Base-by-base conservation (phyloP, 2,329 filamentous ascomycete genomes). In the Calycina herbarum region DNA sequence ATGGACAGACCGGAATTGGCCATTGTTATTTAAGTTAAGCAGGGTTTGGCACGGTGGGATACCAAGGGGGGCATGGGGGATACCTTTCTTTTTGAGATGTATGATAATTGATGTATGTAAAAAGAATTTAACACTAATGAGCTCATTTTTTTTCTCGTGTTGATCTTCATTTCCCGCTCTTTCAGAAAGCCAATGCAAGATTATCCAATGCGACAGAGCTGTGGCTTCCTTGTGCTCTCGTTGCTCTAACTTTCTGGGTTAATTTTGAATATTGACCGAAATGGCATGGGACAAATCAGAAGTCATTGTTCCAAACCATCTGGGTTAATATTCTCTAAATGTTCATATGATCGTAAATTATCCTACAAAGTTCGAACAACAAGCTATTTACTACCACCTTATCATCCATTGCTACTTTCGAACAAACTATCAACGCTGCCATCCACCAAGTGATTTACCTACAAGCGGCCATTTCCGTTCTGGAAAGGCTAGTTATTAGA, bases 1-100 rank as follows among this genome's bases (percentile, higher is more conserved):
- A 81, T 94, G 74, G 88, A 91, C 73, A 84, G 94, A 74, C 86
- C 90, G 54, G 94, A 97, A 80, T 77, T 97, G 77, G 88, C 87
- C 10, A 94, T 97, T 78, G 85, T 96, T 72, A 82, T 96, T 77
- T 96, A 83, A 63, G 42, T 42, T 96, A 83, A 61, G 42, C 35
- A 38, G 29, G 62, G 29, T 20, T 42, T 20, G 20, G 48, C 20
- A 54, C 8, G 48, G 20, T 13, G 48, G 11, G 48, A 54, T 54
- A 54, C 48, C 48, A 54, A 54, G n/a, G 24, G n/a, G 45, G 45
- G 24, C 29, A 51, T 40, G 6, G 8, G 48, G 45, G 48, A 11
- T 13, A 54, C 48, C 7, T 27, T 24, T 54, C 20, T 54, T 51
- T 33, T 54, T 54, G 20, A 13, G 24, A 24, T 54, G 48, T 54